Conservation (phyloP, 2,329 filamentous ascomycete genomes). For the Venturia carpophila region DNA sequence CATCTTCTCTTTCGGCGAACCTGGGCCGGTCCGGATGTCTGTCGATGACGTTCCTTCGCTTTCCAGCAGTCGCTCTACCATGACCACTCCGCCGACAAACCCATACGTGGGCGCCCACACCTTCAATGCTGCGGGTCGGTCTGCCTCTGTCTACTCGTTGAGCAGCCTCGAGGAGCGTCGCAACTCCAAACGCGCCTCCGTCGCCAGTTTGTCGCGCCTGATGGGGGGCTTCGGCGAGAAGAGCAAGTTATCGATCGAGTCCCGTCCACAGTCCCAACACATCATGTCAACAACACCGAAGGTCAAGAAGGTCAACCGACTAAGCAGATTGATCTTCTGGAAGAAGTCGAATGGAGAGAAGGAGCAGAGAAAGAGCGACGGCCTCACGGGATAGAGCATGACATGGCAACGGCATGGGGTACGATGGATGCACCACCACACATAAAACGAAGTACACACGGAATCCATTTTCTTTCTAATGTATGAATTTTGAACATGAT, state of each 20-base stretch:
- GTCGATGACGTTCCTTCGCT: constrained; percentile 66
- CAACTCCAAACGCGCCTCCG: constrained; percentile 59
- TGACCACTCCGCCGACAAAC: constrained; percentile 52
- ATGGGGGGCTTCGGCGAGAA: constrained; percentile 65
- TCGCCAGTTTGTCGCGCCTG: constrained; percentile 68
- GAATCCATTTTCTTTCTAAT: constrained; percentile 1
- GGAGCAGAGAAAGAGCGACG: background rate
- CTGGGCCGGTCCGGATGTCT: constrained; percentile 61
- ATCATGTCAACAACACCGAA: constrained; percentile 38
- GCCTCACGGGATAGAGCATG: background rate
- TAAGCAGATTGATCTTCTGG: constrained; percentile 76
- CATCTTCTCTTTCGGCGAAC: constrained; percentile 56
- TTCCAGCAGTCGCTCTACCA: constrained; percentile 70
- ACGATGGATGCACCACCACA: background rate
- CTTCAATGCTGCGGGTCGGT: constrained; percentile 27
- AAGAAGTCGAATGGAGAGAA: constrained; percentile 36
- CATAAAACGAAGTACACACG: constrained; percentile 1
- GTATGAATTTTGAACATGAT: constrained; percentile 7
- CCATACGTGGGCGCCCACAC: constrained; percentile 34
- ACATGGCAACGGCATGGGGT: background rate
- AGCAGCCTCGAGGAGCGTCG: constrained; percentile 42
- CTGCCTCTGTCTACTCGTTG: constrained; percentile 35
- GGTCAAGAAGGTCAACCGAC: constrained; percentile 56
- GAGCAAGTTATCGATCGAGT: constrained; percentile 66
- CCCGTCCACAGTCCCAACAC: constrained; percentile 40